Evolutionary conservation across 2,329 filamentous ascomycete genomes (phyloP), one percentile per base, ranked within the genome.

Genomic region (Helotiales sp.): DNA sequence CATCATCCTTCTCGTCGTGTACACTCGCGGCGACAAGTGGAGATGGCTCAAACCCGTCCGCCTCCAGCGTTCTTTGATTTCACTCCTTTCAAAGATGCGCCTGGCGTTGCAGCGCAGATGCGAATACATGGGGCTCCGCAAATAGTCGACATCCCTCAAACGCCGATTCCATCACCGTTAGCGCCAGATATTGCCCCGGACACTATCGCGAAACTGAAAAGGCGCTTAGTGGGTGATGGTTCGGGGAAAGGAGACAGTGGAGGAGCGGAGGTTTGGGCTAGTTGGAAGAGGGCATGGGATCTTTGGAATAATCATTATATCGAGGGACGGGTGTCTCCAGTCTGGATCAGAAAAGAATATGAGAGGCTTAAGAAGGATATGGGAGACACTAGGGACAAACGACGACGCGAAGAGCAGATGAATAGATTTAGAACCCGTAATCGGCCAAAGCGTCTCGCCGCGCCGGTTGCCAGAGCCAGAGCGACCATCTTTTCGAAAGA

Each of bases 281-380:
- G 63, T 26, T 77, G 75, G 75, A 77, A 75, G 52, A 69, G 74
- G 11, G 75, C 75, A 1, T 77, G 70, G 69, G 75, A 76, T 70
- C n/a, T 77, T 1, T 76, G 74, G 73, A 76, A 77, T 49, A 73
- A 74, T 57, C 50, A 73, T 54, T 75, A 73, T 26, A 74, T 76
- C 24, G 71, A 75, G 45, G 74, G 75, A 22, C 66, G 75, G 1
- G 69, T 70, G 10, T 68, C 73, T 43, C 50, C 63, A 6, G 52
- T 65, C 6, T 76, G 72, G 72, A 61, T 76, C 13, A 62, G 63
- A 30, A 40, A 54, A 1, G 70, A 73, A 30, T 71, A 67, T 47
- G 67, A 67, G 32, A 63, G 62, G 13, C 58, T 66, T 40, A 64
- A 66, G 47, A 61, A 60, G 54, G 66, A 70, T 32, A 64, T 58